Percentiles rank a stretch among this genome's conserved stretches.
Conservation (phyloP, 2,329 filamentous ascomycete genomes). For the Ascosphaera apis region DNA sequence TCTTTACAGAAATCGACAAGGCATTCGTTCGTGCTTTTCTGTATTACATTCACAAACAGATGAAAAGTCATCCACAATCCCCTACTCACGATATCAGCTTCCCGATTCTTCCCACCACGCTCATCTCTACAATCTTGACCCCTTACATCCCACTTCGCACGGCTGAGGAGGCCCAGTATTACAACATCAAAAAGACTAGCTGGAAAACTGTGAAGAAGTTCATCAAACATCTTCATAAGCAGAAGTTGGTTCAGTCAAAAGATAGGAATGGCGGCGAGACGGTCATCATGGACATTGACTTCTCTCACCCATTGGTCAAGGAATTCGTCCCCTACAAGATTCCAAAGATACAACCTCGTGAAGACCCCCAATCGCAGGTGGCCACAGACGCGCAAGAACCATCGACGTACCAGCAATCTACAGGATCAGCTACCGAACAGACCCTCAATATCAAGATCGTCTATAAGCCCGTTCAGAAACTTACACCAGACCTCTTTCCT, state of each 20-base stretch:
- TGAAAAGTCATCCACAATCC: constrained; percentile 28
- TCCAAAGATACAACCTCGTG: constrained; percentile 25
- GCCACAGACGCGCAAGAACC: constrained; percentile 12
- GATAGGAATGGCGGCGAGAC: constrained; percentile 41
- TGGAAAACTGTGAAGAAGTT: constrained; percentile 51
- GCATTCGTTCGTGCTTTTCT: constrained; percentile 42
- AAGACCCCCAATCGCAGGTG: constrained; percentile 13
- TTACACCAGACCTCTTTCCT: constrained; percentile 31
- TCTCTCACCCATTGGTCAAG: constrained; percentile 29
- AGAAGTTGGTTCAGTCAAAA: constrained; percentile 38
- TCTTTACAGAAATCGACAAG: constrained; percentile 37
- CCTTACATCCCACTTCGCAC: constrained; percentile 39
- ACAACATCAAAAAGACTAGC: constrained; percentile 46
- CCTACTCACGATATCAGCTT: constrained; percentile 34
- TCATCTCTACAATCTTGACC: constrained; percentile 41
- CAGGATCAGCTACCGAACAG: constrained; percentile 17
- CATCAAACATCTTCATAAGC: constrained; percentile 43
- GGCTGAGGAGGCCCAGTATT: constrained; percentile 29
- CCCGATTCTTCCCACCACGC: constrained; percentile 37
- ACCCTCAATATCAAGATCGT: constrained; percentile 26
- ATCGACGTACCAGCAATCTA: constrained; percentile 9
- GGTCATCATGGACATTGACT: constrained; percentile 41
- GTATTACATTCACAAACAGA: constrained; percentile 37
- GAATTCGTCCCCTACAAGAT: constrained; percentile 39
- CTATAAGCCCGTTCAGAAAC: constrained; percentile 33